These are phyloP conservation scores for Spencermartinsiella ligniputridi DNA, from an alignment of 1,139 yeast species.

Conservation along the genomic window DNA sequence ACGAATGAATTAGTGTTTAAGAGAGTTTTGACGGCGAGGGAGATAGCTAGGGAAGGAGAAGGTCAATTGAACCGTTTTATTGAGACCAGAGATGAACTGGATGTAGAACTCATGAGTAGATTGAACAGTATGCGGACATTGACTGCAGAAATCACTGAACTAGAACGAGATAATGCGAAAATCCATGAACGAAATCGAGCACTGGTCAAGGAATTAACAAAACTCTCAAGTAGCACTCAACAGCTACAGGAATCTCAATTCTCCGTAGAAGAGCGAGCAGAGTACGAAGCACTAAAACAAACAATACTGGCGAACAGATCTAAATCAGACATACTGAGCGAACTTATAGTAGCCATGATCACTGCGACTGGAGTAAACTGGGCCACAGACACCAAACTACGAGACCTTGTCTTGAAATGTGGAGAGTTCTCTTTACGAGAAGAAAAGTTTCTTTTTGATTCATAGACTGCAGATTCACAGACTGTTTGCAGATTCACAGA, in stretches of 20 bases:
- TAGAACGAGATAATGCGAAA: slow-evolving; percentile 7
- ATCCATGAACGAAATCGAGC: slow-evolving; percentile 13
- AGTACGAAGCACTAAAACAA: slow-evolving; percentile 10
- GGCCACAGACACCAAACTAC: slow-evolving; percentile 17
- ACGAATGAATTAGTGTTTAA: slow-evolving; percentile 11
- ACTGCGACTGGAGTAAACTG: slow-evolving; percentile 24
- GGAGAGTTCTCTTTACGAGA: slow-evolving; percentile 10
- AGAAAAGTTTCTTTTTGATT: not conserved
- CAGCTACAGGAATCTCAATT: slow-evolving; percentile 11
- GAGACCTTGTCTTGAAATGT: slow-evolving; percentile 15
- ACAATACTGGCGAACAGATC: slow-evolving; percentile 9
- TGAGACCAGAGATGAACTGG: slow-evolving; percentile 14
- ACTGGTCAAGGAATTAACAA: slow-evolving; percentile 10
- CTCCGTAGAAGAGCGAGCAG: slow-evolving; percentile 9
- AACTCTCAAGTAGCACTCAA: slow-evolving; percentile 5
- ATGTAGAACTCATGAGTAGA: slow-evolving; percentile 9
- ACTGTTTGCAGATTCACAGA: too few relatives aligned
- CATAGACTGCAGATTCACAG: too few relatives aligned
- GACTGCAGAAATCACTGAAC: slow-evolving; percentile 7
- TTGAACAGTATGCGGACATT: slow-evolving; percentile 6
- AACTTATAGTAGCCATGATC: slow-evolving; percentile 20
- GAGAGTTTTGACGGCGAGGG: too few relatives aligned
- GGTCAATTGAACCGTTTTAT: slow-evolving; percentile 9
- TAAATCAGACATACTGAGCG: slow-evolving; percentile 18
- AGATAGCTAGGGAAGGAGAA: too few relatives aligned